Conservation (phyloP, 2,329 filamentous ascomycete species). For the Dothideomycetes sp. region DNA sequence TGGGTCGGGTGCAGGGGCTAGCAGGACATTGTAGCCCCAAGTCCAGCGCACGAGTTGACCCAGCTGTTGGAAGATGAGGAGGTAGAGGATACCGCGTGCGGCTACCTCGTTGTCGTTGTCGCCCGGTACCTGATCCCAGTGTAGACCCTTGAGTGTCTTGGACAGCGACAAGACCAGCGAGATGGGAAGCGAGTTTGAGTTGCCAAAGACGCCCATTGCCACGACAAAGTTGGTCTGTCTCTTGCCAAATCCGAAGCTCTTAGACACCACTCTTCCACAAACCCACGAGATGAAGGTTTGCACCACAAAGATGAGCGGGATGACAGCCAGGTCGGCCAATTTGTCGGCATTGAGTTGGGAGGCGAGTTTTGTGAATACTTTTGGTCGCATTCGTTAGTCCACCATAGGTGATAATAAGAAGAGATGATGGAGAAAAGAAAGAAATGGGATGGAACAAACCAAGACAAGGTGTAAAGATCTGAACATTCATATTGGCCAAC, state of each 20-base stretch:
- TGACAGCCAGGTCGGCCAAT: conserved; percentile 79
- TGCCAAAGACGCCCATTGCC: conserved; percentile 96
- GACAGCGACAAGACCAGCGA: conserved; percentile 90
- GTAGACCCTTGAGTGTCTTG: conserved; percentile 79
- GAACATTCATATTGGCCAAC: conserved; percentile 89
- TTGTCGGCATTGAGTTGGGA: conserved; percentile 90
- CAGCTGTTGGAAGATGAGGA: conserved; percentile 94
- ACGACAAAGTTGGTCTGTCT: conserved; percentile 88
- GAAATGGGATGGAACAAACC: conserved; percentile 45
- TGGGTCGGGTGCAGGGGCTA: conserved; percentile 71
- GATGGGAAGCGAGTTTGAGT: conserved; percentile 95
- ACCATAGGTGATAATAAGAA: not conserved
- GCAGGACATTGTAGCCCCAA: conserved; percentile 90
- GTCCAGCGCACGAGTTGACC: conserved; percentile 94
- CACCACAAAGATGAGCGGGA: conserved; percentile 84
- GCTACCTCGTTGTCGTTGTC: conserved; percentile 94
- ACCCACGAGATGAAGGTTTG: conserved; percentile 81
- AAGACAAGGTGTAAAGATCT: conserved; percentile 91
- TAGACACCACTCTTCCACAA: conserved; percentile 60
- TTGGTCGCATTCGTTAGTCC: not conserved
- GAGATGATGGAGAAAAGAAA: not conserved
- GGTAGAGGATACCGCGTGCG: conserved; percentile 85
- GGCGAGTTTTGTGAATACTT: conserved; percentile 93
- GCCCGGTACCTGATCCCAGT: conserved; percentile 83
- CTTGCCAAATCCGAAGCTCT: conserved; percentile 69